Evolutionary conservation across 495 filamentous ascomycete genomes (phyloP), one percentile per base, ranked within the genome.

Genomic region (Penicillium waksmanii): DNA sequence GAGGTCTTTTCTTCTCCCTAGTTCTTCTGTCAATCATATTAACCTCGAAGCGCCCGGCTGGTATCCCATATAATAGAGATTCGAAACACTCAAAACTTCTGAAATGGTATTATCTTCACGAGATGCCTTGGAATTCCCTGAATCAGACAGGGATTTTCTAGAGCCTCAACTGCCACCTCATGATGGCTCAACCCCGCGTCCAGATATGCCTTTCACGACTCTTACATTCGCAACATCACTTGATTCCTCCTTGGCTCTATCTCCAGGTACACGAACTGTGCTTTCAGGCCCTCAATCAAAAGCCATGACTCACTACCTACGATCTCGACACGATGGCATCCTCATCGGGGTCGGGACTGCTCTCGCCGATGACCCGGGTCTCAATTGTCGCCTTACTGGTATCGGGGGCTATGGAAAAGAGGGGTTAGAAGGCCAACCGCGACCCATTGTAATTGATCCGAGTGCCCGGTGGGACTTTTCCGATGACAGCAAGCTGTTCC

Each of bases 291-390:
- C 87, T 0, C 78, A 86, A 47, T 89, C 91, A 18, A 97, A 96
- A 70, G 87, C 88, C 42, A 92, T 98, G 89, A 97, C 94, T 10
- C 94, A 98, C 69, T 92, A 89, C 68, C 84, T 98, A 6, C 91
- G 94, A 55, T 85, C 85, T 8, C 82, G 81, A 6, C 93, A 98
- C 71, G 85, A 90, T 55, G 92, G 89, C 8, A 96, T 98, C 60
- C 78, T 95, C 17, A 79, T 98, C n/a, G 94, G 94, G 9, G 88
- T 89, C 9, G 88, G 89, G 3, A 98, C 94, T 6, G 92, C 91
- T 23, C 70, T 89, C 11, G 87, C 89, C 6, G 94, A 98, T 63
- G 84, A 98, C 69, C 94, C 94, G 2, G 85, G 84, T 10, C 78
- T 98, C 40, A 96, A 96, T 68, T 92, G 86, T 59, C 83, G 92